These are phyloP conservation scores for Chytridium lagenaria DNA, from an alignment of 371 early-diverging fungal genomes.

Conservation along the genomic window DNA sequence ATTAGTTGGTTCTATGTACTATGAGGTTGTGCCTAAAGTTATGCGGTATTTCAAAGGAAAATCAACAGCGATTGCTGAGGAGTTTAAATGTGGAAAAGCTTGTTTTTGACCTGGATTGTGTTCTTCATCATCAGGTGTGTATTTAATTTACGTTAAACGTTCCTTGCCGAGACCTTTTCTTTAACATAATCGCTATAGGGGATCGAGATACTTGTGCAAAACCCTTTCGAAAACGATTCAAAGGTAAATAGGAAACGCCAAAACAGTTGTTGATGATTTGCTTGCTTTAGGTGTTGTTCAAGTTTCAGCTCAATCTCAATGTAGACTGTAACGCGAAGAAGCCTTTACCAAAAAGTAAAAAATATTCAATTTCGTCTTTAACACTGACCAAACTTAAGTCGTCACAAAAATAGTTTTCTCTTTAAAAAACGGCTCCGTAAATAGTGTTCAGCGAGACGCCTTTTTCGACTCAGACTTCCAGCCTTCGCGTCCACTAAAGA, in stretches of 20 bases:
- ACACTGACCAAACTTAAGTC: not conserved
- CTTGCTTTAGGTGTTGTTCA: not conserved
- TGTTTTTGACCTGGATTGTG: conserved; percentile 7
- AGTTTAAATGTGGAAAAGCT: conserved; percentile 5
- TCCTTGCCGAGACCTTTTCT: not conserved
- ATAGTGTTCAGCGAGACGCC: not conserved
- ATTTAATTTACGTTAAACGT: not conserved
- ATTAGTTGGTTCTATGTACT: no score
- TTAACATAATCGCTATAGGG: conserved; percentile 8
- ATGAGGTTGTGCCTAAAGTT: not conserved
- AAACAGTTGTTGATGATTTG: not conserved
- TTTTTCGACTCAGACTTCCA: not conserved
- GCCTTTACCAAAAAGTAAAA: not conserved
- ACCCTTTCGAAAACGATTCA: not conserved
- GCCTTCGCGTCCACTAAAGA: not conserved
- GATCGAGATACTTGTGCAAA: not conserved
- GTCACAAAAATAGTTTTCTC: not conserved
- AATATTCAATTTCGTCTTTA: not conserved
- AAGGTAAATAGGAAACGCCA: not conserved
- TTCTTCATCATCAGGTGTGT: conserved; percentile 15
- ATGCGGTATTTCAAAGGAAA: not conserved
- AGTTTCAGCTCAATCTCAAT: not conserved
- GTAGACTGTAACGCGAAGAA: not conserved
- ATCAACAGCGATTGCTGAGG: not conserved
- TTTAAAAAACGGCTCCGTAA: not conserved